Evolutionary conservation across 768 basidiomycete genomes (phyloP), one percentile per base, ranked within the genome.

Genomic region (Aureoboletus auriporus): DNA sequence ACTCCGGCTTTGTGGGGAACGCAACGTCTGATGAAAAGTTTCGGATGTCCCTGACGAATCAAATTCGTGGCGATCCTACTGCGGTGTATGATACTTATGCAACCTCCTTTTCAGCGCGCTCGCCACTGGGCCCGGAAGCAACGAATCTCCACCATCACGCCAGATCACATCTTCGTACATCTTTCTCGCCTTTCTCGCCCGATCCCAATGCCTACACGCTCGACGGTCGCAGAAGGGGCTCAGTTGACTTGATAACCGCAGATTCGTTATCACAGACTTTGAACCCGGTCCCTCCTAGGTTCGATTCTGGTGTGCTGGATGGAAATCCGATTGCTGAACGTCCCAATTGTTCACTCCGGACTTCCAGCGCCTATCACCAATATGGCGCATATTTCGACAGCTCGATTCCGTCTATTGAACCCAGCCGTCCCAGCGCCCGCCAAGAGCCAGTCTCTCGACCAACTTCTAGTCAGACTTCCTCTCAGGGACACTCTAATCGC

Each of bases 181-280:
- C 65, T 49, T 89, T 89, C 64, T 84, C 86, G 7, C 87, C 87
- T 4, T 90, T 90, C 68, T 89, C 88, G 1, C 87, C 87, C 8
- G 87, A 89, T 56, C 81, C 84, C 8, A 83, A 78, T 54, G 60
- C 72, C 17, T 70, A 70, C 57, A 61, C 5, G 70, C 74, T 50
- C 64, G 63, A 38, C 52, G 64, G 52, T 49, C 57, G 54, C 63
- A 62, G 65, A 37, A 72, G 69, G 51, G 73, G 69, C 45, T 69
- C 66, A 28, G 65, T 54, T 35, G 62, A 63, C 33, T 64, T 64
- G 40, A 60, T 68, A 34, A 68, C 67, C 44, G 52, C 67, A n/a
- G 78, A 78, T 42, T 42, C 64, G 10, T 63, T 80, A 42, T 68
- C 77, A 17, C 78, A 79, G 50, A 65, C 72, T 8, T 72, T 75